Evolutionary conservation across 106 monocot genomes (phyloP).

Genomic region (Platanthera guangdongensis): DNA sequence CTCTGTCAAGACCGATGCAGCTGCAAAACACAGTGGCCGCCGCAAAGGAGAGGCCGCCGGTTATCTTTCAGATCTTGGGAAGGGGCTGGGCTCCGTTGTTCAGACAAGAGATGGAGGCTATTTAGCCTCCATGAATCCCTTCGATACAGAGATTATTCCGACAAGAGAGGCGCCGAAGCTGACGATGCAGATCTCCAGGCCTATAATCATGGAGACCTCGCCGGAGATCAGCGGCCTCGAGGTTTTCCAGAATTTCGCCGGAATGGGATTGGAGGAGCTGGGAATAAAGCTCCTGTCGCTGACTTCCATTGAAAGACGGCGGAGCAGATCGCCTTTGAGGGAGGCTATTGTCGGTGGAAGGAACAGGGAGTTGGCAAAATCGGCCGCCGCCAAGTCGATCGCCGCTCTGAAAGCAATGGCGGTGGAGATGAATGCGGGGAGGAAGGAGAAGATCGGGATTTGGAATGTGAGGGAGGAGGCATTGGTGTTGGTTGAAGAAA

Average conservation of each 20-base stretch:
- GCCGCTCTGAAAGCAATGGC: conserved; percentile 50
- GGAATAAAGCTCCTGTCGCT: conserved; percentile 30
- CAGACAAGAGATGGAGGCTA: conserved; percentile 88
- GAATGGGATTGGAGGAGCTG: conserved; percentile 40
- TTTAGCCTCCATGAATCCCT: conserved; percentile 65
- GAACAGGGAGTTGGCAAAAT: conserved; percentile 63
- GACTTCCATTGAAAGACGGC: conserved; percentile 70
- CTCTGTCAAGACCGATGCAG: background rate
- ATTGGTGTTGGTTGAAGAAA: conserved; percentile 29
- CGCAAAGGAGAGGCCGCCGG: background rate
- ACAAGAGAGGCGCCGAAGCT: conserved; percentile 55
- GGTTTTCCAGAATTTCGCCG: conserved; percentile 58
- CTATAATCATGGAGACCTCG: conserved; percentile 44
- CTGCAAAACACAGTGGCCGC: background rate
- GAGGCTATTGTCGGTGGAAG: conserved; percentile 63
- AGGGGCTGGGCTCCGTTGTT: conserved; percentile 63
- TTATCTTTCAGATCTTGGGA: conserved; percentile 75
- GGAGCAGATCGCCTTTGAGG: conserved; percentile 89
- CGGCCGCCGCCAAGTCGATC: conserved; percentile 55
- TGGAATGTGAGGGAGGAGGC: conserved; percentile 68
- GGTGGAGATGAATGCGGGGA: conserved; percentile 33
- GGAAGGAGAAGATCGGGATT: conserved; percentile 64
- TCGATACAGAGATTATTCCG: conserved; percentile 32
- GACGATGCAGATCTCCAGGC: conserved; percentile 79
- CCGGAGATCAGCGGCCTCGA: conserved; percentile 53